Evolutionary conservation across 148 eudicot species (phyloP), one percentile per base, ranked within the genome.

Genomic region (Hydrangea macrophylla): DNA sequence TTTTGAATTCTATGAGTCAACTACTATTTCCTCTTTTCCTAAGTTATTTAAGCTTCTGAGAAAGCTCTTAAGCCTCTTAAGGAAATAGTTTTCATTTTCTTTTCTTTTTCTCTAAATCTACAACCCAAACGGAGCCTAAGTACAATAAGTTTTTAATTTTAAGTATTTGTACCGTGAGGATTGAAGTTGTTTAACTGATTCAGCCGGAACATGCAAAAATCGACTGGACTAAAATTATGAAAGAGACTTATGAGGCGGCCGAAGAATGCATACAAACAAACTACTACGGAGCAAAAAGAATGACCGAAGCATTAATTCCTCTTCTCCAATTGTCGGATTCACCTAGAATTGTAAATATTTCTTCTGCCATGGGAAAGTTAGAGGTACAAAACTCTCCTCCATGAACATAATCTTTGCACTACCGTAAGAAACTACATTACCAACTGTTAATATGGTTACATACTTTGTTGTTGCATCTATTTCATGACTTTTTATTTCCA

Each of bases 341-440:
- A 8, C 73, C 79, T 40, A 75, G 85, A 65, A 81, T 81, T 24
- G 79, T 84, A 0, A 80, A 84, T 40, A 73, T 84, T 27, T 78
- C 88, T 9, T 84, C 88, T 26, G 3, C 8, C 3, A 12, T 28
- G 32, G 85, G 82, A 4, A 64, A 13, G 55, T 58, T 81, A 17
- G 25, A 33, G 84, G 87, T 80, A 77, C 4, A 13, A 3, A n/a
- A 8, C 39, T 8, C 39, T 3, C 4, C 39, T 35, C 8, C n/a
- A 8, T 35, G 4, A 35, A 35, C 39, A 4, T 35, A 3, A 35
- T 35, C 39, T 35, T 35, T 35, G 39, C n/a, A n/a, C n/a, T n/a
- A n/a, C n/a, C n/a, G n/a, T n/a, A n/a, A n/a, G n/a, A n/a, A n/a
- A n/a, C n/a, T n/a, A n/a, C n/a, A n/a, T n/a, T n/a, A n/a, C n/a